Evolutionary conservation across 495 filamentous ascomycete species (phyloP).

Genomic region (Annulohypoxylon nitens): DNA sequence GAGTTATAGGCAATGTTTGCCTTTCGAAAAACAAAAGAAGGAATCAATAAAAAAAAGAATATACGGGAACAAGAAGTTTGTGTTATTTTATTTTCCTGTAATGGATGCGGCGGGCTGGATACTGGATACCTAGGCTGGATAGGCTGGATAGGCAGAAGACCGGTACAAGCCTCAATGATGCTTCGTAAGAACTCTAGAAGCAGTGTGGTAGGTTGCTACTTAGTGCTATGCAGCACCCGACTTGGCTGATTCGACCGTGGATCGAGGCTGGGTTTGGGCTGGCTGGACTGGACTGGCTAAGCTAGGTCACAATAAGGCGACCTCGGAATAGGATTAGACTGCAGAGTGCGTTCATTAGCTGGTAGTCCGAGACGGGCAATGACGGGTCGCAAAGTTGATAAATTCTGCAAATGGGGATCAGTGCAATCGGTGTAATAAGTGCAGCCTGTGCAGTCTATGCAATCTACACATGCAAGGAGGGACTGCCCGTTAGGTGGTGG

Average conservation of each 20-base stretch:
- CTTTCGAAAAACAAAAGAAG: background rate
- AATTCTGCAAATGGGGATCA: conserved; percentile 13
- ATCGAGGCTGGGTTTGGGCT: conserved; percentile 33
- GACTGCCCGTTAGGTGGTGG: conserved; percentile 27
- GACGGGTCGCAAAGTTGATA: conserved; percentile 34
- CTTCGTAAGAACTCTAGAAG: conserved; percentile 36
- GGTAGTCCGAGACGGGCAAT: background rate
- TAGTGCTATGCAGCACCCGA: background rate
- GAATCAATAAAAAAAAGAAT: conserved; percentile 14
- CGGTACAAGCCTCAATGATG: conserved; percentile 42
- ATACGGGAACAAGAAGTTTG: conserved; percentile 24
- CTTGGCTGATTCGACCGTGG: conserved; percentile 32
- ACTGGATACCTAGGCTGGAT: background rate
- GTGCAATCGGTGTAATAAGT: conserved; percentile 17
- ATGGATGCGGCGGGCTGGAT: conserved; percentile 5
- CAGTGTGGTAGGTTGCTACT: conserved; percentile 20
- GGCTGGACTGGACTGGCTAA: background rate
- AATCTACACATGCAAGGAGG: conserved; percentile 5
- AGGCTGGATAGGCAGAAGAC: conserved; percentile 26
- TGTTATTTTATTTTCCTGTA: conserved; percentile 27
- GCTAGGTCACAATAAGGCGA: conserved; percentile 30
- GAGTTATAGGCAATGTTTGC: conserved; percentile 13
- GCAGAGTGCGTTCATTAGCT: conserved; percentile 25
- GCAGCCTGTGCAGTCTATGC: background rate
- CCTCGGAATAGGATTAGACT: conserved; percentile 34